Base-by-base conservation (phyloP, 768 basidiomycete species). In the Hygrophoropsis aurantiaca region DNA sequence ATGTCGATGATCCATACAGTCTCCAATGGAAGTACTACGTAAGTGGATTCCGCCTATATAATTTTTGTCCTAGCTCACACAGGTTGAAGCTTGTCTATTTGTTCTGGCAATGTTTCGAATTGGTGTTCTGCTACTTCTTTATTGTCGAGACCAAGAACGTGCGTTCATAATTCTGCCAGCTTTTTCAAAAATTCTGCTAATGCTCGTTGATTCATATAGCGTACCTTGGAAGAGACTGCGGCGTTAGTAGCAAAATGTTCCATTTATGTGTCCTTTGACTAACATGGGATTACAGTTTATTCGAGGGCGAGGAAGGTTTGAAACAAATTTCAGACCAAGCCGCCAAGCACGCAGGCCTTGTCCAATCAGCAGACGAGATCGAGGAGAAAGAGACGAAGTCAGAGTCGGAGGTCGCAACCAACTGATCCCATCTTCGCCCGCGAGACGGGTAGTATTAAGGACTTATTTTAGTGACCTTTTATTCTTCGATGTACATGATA, bases 1-100 rank as follows among this genome's bases (percentile, higher is more conserved):
- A 34, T n/a, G 32, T n/a, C n/a, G 16, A 34, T 34, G 32, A 19
- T 20, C 19, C 2, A 9, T 47, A 26, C 20, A 60, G 58, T 6
- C 53, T 78, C 39, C 65, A 62, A 20, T 79, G 76, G 75, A 74
- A 74, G 54, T 77, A 73, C 64, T 74, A 74, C 51, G 67, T 71
- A 27, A 57, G 69, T 55, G 1, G 7, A 21, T 23, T n/a, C 36
- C 19, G 18, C 11, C 11, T 20, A 15, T 10, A 3, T n/a, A 27
- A 19, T n/a, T 15, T 43, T 4, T 10, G 9, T 42, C 26, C 23
- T 30, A 30, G 6, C 27, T 27, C 4, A 20, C 23, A 30, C 7
- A 21, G 24, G 8, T 23, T 35, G 19, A 33, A 67, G 65, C 47
- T 71, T 21, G 66, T 73, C 16, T 74, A 74, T 52, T 58, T 66